A percentile compares a stretch with the other conserved stretches of the same genome.
Conservation (phyloP, 2,329 filamentous ascomycete genomes). For the Colletotrichum chrysophilum region DNA sequence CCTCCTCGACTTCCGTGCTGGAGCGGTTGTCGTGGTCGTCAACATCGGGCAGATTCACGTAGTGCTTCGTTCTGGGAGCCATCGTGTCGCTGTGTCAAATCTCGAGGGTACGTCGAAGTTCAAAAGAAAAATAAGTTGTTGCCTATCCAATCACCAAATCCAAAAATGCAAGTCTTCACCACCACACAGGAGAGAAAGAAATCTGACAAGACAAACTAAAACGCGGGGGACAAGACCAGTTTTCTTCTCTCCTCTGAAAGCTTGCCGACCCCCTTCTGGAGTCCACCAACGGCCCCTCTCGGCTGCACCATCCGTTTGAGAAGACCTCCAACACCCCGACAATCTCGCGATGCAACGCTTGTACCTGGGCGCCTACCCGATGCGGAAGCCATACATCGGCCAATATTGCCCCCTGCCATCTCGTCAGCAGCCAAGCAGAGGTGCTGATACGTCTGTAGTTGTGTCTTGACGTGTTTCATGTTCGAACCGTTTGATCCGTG, state of each 20-base stretch:
- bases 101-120: background rate
- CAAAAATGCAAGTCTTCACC: background rate
- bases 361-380: background rate
- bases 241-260: background rate
- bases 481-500: background rate
- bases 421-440: background rate
- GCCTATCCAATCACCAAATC: background rate
- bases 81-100: background rate
- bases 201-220: background rate
- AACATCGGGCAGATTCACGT: background rate
- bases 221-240: background rate
- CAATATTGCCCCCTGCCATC: background rate
- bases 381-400: background rate
- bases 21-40: conserved; percentile 10
- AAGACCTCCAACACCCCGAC: background rate
- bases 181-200: too few relatives aligned
- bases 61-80: background rate
- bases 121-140: background rate
- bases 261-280: background rate
- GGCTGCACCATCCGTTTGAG: background rate
- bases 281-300: background rate
- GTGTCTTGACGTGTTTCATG: conserved; percentile 10
- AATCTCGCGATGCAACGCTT: background rate
- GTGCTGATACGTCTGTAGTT: conserved; percentile 15
- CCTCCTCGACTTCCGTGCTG: conserved; percentile 14